Evolutionary conservation across 2,329 filamentous ascomycete genomes (phyloP), one percentile per base, ranked within the genome.

Genomic region (Neurospora crassa): DNA sequence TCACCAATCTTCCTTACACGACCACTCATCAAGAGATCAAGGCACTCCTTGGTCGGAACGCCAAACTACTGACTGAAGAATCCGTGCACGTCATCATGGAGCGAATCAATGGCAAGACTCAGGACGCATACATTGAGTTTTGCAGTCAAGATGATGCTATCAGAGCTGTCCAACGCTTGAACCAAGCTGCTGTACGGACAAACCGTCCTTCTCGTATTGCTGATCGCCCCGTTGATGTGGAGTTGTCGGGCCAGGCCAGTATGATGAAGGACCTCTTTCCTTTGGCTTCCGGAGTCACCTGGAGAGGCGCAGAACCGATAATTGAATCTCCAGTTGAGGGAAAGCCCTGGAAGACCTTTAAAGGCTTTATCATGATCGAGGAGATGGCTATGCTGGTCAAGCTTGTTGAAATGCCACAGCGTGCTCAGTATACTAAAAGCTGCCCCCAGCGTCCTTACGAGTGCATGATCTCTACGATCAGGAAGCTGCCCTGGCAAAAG

Each of bases 401-500:
- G 80, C 88, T 90, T 77, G 87, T 88, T 3, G 88, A 91, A 76
- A 83, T 85, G 2, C 87, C 88, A 2, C 83, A 86, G 71, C 85
- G 88, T n/a, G 89, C 29, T 29, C 29, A 29, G 29, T 29, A 0
- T 91, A 87, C 76, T 85, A 84, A 83, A 71, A 84, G 88, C 37
- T 90, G 88, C 74, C 88, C 88, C 0, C 88, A 91, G 79, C 85
- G 89, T 16, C 86, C 88, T 1, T 91, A 87, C 71, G 89, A 91
- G 80, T 89, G 85, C 77, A 81, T 91, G 76, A 89, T 91, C 75
- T 89, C 87, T 77, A 90, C 86, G 0, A 77, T 89, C 45, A 85
- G 84, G 72, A 88, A 91, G 81, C 84, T 89, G 63, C 89, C 89
- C 0, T 91, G 89, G 89, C 83, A 86, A 72, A 83, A 84, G 77